Evolutionary conservation across 495 filamentous ascomycete species (phyloP).

Genomic region (Hapsidospora chrysogenum): DNA sequence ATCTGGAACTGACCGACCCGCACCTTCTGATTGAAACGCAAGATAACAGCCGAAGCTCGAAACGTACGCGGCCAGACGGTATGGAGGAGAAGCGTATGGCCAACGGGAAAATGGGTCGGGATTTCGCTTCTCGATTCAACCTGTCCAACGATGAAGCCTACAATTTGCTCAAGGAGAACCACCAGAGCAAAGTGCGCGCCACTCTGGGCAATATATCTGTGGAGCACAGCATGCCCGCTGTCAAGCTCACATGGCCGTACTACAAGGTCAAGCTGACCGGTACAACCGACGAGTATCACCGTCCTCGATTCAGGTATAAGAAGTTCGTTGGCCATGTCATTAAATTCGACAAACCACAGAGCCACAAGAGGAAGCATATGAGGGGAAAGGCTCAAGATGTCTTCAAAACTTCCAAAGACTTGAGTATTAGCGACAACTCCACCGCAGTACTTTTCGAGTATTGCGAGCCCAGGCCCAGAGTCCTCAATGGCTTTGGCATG

Average conservation of each 20-base stretch:
- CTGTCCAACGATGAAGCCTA: conserved; percentile 94
- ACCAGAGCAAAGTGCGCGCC: conserved; percentile 85
- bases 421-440: conserved; percentile 78
- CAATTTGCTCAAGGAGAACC: conserved; percentile 88
- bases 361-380: conserved; percentile 63
- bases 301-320: conserved; percentile 48
- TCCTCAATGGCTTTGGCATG: conserved; percentile 95
- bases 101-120: conserved; percentile 35
- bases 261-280: conserved; percentile 73
- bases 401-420: conserved; percentile 55
- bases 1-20: conserved; percentile 82
- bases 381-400: conserved; percentile 60
- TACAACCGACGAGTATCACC: conserved; percentile 77
- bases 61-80: conserved; percentile 18
- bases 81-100: conserved; percentile 35
- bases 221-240: conserved; percentile 81
- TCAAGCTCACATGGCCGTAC: conserved; percentile 83
- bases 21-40: conserved; percentile 51
- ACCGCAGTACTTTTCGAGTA: conserved; percentile 80
- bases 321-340: conserved; percentile 33
- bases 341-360: conserved; percentile 39
- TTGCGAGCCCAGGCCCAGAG: conserved; percentile 80
- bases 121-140: conserved; percentile 71
- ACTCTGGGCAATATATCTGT: conserved; percentile 71
- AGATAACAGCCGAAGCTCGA: conserved; percentile 32